Evolutionary conservation across 345 rosid species (phyloP).

Genomic region (Mallotus nudiflorus): DNA sequence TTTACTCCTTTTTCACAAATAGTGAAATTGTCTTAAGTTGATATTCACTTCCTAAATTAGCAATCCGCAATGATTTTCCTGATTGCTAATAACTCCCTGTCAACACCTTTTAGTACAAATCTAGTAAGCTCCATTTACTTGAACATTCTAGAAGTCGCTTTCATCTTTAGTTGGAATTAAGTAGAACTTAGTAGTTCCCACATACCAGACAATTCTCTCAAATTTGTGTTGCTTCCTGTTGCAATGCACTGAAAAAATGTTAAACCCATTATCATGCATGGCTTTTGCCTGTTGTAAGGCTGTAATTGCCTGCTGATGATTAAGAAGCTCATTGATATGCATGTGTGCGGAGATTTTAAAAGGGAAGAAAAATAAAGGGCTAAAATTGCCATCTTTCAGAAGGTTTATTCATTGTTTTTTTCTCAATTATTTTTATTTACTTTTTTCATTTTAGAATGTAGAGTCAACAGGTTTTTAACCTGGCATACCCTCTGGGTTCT

Average conservation of each 20-base stretch:
- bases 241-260: background rate
- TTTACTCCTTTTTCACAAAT: background rate
- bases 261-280: background rate
- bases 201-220: background rate
- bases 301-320: background rate
- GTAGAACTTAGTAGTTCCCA: background rate
- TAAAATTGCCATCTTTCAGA: background rate
- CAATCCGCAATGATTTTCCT: background rate
- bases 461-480: background rate
- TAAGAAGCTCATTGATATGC: background rate
- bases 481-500: background rate
- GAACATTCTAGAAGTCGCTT: background rate
- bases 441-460: background rate
- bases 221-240: background rate
- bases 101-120: background rate
- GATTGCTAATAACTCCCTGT: background rate
- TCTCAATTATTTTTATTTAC: background rate
- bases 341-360: background rate
- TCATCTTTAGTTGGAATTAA: background rate
- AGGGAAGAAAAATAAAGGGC: background rate
- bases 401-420: background rate
- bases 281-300: background rate
- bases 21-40: background rate
- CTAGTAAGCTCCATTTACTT: background rate
- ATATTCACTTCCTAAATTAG: background rate